phyloP scores from a whole-genome alignment of 208 protist species.

The Giardia duodenalis region DNA sequence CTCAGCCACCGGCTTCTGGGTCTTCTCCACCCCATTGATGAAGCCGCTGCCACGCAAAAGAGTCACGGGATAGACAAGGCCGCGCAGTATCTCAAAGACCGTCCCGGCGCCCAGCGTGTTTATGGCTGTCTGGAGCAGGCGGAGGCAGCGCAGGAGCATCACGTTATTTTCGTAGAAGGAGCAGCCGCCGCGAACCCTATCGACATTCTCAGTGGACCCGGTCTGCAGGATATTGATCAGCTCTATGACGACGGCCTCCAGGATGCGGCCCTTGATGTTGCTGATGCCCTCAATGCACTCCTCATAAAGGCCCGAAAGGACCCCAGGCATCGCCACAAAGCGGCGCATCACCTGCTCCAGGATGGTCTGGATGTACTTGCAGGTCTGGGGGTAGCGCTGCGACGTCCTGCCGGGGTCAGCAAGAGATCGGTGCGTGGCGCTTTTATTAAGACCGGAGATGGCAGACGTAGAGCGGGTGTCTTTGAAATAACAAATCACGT shows the following conservation, averaged over 20 bases:
- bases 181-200: neutral
- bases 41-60: neutral
- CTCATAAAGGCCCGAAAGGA: neutral
- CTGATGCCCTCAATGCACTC: neutral
- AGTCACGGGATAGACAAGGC: neutral
- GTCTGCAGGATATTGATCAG: neutral
- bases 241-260: neutral
- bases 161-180: neutral
- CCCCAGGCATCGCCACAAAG: neutral
- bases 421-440: slow-evolving; percentile 9
- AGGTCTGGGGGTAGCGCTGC: neutral
- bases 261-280: slow-evolving; percentile 9
- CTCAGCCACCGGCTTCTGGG: neutral
- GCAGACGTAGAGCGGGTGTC: neutral
- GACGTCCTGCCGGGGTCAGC: slow-evolving; percentile 20
- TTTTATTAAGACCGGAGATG: neutral
- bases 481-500: neutral
- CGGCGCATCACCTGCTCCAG: slow-evolving; percentile 15
- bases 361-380: slow-evolving; percentile 22
- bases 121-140: neutral
- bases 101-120: slow-evolving; percentile 14
- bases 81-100: neutral
- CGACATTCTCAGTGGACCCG: neutral
- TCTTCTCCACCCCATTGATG: neutral
- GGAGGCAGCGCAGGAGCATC: neutral